Base-by-base conservation (phyloP, 139 green algal genomes). In the Diplosphaera chodatii region DNA sequence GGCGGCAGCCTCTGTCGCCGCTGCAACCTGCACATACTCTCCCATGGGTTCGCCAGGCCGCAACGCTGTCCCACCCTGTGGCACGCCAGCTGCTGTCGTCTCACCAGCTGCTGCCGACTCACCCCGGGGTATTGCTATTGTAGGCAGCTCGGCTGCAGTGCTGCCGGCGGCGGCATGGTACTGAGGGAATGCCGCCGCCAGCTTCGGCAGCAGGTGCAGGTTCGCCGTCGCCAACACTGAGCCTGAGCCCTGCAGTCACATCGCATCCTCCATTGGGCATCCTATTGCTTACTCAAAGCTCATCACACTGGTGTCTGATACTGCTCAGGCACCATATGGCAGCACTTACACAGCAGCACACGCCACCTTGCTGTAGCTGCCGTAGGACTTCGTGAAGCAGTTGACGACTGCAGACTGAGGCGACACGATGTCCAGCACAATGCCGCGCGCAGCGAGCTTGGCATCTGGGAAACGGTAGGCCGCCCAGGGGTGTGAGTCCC, bases 361-460 rank as follows among this genome's bases (percentile, higher is more conserved):
- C n/a, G n/a, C n/a, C 23, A 73, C 69, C 70, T 81, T 81, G 37
- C 41, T 55, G 40, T 86, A 91, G 41, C 80, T 78, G 33, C 63
- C 72, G 68, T 94, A 94, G 10, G 78, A 85, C 71, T 93, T 93
- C n/a, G 88, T 94, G 68, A 94, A 94, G 83, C 88, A 94, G 74
- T 86, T 89, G 69, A 72, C 82, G 3, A 77, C 66, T 20, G 13
- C 27, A 30, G 69, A 76, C 1, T 73, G 41, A 22, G 73, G 32
- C 0, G 75, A 79, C 23, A 90, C 87, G 28, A 93, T 83, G 73
- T 94, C 86, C 48, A 91, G 63, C 40, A 80, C 76, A 21, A 81
- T 41, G 10, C 78, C 79, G 67, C 77, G 73, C 64, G 77, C 68
- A 10, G 69, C 29, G 8, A 90, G 34, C 31, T 82, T 76, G 20